Evolutionary conservation across 129 eudicot genomes (phyloP).

Genomic region (Gnaphalium uliginosum): DNA sequence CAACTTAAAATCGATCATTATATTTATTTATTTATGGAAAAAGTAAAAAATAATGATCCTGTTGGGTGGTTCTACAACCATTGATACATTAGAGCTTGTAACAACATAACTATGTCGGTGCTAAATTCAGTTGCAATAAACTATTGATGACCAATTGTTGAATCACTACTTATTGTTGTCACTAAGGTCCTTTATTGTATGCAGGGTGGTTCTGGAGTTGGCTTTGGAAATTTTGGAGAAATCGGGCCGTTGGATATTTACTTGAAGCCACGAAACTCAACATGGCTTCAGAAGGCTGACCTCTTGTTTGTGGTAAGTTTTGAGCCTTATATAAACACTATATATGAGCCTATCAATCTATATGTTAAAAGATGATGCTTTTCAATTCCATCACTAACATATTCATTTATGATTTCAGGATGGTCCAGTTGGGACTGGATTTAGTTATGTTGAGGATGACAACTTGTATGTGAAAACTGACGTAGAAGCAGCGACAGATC

Average conservation of each 20-base stretch:
- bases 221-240: slow-evolving; percentile 62
- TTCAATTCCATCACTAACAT: neutral
- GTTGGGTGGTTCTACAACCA: neutral
- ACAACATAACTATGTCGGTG: neutral
- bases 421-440: slow-evolving; percentile 96
- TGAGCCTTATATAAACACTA: neutral
- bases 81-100: neutral
- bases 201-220: slow-evolving; percentile 63
- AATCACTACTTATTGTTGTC: neutral
- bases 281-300: slow-evolving; percentile 61
- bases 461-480: slow-evolving; percentile 66
- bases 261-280: slow-evolving; percentile 57
- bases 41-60: too few relatives aligned
- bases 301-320: slow-evolving; percentile 55
- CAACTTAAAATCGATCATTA: neutral
- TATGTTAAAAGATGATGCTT: neutral
- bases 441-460: slow-evolving; percentile 75
- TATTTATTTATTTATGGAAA: too few relatives aligned
- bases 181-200: neutral
- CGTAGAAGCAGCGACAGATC: slow-evolving; percentile 74
- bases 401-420: slow-evolving; percentile 45
- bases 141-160: neutral
- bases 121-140: neutral
- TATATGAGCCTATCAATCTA: neutral
- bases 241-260: slow-evolving; percentile 55